phyloP scores from a whole-genome alignment of 228 moss, liverwort and hornwort genomes.

The Sphagnum magellanicum region DNA sequence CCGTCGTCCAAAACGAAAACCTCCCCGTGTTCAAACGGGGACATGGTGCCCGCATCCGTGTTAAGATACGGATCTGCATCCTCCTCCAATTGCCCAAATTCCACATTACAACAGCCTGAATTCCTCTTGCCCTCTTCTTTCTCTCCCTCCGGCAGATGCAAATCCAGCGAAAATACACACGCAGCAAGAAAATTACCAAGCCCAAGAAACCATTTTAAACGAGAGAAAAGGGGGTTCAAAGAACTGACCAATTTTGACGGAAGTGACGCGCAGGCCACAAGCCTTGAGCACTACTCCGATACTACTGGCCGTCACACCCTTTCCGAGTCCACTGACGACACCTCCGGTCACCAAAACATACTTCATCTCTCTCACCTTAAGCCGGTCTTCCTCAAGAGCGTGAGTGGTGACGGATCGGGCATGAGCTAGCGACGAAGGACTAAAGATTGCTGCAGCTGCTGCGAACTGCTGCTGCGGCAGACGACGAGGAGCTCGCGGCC shows the following conservation, averaged over 20 bases:
- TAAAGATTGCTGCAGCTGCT: too few relatives aligned
- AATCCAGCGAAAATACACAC: too few relatives aligned
- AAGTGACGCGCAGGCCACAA: constrained; percentile 72
- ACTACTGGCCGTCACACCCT: constrained; percentile 80
- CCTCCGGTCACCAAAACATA: constrained; percentile 76
- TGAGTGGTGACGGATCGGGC: too few relatives aligned
- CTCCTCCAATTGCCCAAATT: background rate
- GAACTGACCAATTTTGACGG: constrained; percentile 66
- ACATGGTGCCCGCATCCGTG: constrained; percentile 95
- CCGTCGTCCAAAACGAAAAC: constrained; percentile 96
- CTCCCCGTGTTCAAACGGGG: constrained; percentile 95
- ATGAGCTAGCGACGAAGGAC: too few relatives aligned
- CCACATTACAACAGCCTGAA: background rate
- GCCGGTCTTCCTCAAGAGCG: too few relatives aligned
- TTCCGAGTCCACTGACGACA: constrained; percentile 78
- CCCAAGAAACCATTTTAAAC: too few relatives aligned
- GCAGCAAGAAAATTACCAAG: too few relatives aligned
- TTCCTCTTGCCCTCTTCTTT: too few relatives aligned
- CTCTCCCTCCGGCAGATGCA: too few relatives aligned
- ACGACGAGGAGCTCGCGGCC: too few relatives aligned
- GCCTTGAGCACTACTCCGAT: constrained; percentile 76
- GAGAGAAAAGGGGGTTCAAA: background rate
- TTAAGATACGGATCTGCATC: constrained; percentile 83
- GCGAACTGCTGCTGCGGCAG: too few relatives aligned
- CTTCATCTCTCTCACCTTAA: constrained; percentile 37